phyloP scores from a whole-genome alignment of 78 protist species.

The Dictyostelium intermedium region DNA sequence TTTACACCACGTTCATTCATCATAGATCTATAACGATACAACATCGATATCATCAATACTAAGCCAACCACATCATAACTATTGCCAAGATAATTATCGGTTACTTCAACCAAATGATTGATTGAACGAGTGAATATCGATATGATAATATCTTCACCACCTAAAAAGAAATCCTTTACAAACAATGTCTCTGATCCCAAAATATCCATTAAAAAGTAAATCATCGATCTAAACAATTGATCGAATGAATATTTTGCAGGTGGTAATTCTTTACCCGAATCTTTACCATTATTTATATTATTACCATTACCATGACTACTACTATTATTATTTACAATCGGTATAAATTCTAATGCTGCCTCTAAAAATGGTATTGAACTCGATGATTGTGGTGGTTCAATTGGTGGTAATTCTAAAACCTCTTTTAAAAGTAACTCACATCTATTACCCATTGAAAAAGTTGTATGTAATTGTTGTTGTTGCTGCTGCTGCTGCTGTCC shows the following conservation, averaged over 20 bases:
- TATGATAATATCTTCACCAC: constrained; percentile 49
- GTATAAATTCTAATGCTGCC: background rate
- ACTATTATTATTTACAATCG: background rate
- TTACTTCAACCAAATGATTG: background rate
- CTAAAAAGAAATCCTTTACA: constrained; percentile 48
- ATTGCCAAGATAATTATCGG: background rate
- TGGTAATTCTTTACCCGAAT: background rate
- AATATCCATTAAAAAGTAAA: constrained; percentile 57
- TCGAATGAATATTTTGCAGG: constrained; percentile 56
- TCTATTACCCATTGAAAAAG: constrained; percentile 4
- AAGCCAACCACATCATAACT: constrained; percentile 17
- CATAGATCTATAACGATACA: background rate
- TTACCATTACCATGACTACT: background rate
- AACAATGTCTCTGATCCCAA: constrained; percentile 13
- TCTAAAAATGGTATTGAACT: constrained; percentile 20
- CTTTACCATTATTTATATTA: background rate
- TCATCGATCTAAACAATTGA: constrained; percentile 37
- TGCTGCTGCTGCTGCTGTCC: background rate
- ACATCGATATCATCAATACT: background rate
- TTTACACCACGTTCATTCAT: background rate
- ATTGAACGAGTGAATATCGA: constrained; percentile 16
- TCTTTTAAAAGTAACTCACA: background rate
- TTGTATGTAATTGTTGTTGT: background rate
- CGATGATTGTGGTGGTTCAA: constrained; percentile 47
- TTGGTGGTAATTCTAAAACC: constrained; percentile 18